A percentile compares a stretch with the other conserved stretches of the same genome.
phyloP scores from a whole-genome alignment of 495 filamentous ascomycete species.

The Hypomontagnella monticulosa region DNA sequence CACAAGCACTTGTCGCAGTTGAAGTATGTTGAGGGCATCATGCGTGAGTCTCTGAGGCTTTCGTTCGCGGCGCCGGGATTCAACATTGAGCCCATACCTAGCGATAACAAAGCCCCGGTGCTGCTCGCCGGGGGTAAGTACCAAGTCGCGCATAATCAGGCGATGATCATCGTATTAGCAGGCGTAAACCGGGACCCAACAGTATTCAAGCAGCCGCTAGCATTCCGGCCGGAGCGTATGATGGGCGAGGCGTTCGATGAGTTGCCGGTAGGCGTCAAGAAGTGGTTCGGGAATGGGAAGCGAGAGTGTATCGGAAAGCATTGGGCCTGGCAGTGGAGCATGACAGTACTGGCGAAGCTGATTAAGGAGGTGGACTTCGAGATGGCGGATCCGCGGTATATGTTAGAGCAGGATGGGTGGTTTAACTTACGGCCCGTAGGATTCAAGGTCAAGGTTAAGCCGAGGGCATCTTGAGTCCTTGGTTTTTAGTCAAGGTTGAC shows the following conservation, averaged over 20 bases:
- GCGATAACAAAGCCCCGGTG: conserved; percentile 55
- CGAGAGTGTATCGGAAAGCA: conserved; percentile 72
- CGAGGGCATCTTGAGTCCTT: conserved; percentile 33
- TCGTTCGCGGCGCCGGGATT: conserved; percentile 73
- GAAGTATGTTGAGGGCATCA: conserved; percentile 68
- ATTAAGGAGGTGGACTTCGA: conserved; percentile 71
- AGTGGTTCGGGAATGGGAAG: conserved; percentile 76
- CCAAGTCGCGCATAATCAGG: conserved; percentile 66
- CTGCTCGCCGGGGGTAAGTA: conserved; percentile 71
- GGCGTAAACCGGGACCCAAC: conserved; percentile 73
- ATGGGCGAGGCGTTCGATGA: conserved; percentile 68
- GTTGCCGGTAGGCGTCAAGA: conserved; percentile 68
- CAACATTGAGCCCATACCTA: conserved; percentile 66
- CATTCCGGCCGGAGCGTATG: conserved; percentile 75
- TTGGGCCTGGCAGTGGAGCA: conserved; percentile 73
- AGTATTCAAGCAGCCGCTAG: conserved; percentile 69
- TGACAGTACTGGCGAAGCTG: conserved; percentile 64
- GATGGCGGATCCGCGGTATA: conserved; percentile 64
- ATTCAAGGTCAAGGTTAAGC: conserved; percentile 53
- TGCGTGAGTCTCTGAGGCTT: conserved; percentile 74
- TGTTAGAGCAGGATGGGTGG: conserved; percentile 62
- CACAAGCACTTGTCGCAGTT: conserved; percentile 68
- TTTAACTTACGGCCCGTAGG: conserved; percentile 56
- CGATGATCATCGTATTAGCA: conserved; percentile 67
- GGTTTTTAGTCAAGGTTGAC: no score